Base-by-base conservation (phyloP, 305 asterid genomes). In the Euphrasia arctica region DNA sequence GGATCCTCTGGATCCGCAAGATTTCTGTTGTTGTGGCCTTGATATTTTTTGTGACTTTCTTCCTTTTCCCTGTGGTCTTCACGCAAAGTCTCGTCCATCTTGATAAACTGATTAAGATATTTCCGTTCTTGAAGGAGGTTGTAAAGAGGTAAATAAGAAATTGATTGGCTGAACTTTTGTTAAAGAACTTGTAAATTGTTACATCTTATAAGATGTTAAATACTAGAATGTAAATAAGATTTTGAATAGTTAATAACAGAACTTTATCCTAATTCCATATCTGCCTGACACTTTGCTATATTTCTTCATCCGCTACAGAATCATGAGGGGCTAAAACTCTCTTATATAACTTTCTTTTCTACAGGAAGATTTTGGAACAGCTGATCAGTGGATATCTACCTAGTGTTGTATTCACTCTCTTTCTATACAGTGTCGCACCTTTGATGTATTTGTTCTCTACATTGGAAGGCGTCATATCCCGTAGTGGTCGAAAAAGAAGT, bases 381-480 rank as follows among this genome's bases (percentile, higher is more conserved):
- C 82, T 91, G 73, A 84, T 82, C 64, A 76, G 84, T 2, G 99
- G 99, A 77, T 94, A 94, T 70, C 83, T 94, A 49, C 99, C 99
- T 7, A 94, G 99, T 72, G 97, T 91, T 41, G 74, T 94, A 62
- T 71, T 94, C 82, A 80, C 79, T 78, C 42, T 88, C 72, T 94
- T 91, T 79, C 71, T 87, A 54, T 86, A 78, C 84, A 65, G 83
- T 57, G 99, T 85, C 34, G 90, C 98, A 7, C 99, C 99, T 9
- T 61, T 91, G 56, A 88, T 94, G 98, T 74, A 81, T 73, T 65
- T 85, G 9, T 94, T 94, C 79, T 86, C 99, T 39, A 85, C 96
- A n/a, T 34, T 87, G 83, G 97, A 94, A 73, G 99, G 99, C 13
- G 82, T 93, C 14, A 83, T 84, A 62, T 94, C 99, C 59, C 98